Conservation (phyloP, 1,284 basidiomycete genomes). For the Tilletia caries region DNA sequence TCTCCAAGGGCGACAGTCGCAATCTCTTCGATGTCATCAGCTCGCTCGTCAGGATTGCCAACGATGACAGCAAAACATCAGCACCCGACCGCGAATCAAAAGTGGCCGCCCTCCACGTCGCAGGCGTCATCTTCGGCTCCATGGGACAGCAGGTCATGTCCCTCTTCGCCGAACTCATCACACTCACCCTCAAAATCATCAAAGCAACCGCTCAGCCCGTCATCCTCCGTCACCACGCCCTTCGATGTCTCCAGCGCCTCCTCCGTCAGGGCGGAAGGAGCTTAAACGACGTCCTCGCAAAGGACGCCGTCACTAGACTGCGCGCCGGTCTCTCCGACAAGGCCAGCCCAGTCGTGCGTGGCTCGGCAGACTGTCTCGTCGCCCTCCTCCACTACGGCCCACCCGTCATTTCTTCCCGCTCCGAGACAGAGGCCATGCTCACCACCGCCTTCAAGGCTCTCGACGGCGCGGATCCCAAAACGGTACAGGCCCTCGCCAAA, state of each 20-base stretch:
- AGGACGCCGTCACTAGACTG: slow-evolving; percentile 82
- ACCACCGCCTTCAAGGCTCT: slow-evolving; percentile 70
- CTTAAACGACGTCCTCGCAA: slow-evolving; percentile 71
- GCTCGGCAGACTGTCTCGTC: slow-evolving; percentile 64
- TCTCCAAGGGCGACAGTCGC: slow-evolving; percentile 71
- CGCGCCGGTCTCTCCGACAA: slow-evolving; percentile 75
- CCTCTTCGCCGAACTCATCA: slow-evolving; percentile 74
- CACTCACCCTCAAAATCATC: slow-evolving; percentile 30
- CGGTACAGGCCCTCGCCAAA: slow-evolving; percentile 72
- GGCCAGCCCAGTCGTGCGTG: slow-evolving; percentile 79
- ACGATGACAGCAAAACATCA: slow-evolving; percentile 31
- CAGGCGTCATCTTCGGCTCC: slow-evolving; percentile 79
- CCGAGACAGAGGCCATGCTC: slow-evolving; percentile 74
- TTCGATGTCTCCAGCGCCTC: slow-evolving; percentile 72
- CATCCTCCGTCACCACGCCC: slow-evolving; percentile 76
- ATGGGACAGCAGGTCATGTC: slow-evolving; percentile 89
- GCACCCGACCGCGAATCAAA: background rate
- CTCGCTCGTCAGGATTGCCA: slow-evolving; percentile 31
- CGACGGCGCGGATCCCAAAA: slow-evolving; percentile 73
- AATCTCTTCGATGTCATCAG: slow-evolving; percentile 81
- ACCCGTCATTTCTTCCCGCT: slow-evolving; percentile 55
- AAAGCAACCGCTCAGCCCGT: slow-evolving; percentile 55
- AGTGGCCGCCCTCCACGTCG: slow-evolving; percentile 71
- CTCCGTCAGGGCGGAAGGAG: slow-evolving; percentile 75
- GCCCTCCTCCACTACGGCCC: slow-evolving; percentile 44